phyloP scores from a whole-genome alignment of 768 basidiomycete species.

The Agaricus sinodeliciosus region DNA sequence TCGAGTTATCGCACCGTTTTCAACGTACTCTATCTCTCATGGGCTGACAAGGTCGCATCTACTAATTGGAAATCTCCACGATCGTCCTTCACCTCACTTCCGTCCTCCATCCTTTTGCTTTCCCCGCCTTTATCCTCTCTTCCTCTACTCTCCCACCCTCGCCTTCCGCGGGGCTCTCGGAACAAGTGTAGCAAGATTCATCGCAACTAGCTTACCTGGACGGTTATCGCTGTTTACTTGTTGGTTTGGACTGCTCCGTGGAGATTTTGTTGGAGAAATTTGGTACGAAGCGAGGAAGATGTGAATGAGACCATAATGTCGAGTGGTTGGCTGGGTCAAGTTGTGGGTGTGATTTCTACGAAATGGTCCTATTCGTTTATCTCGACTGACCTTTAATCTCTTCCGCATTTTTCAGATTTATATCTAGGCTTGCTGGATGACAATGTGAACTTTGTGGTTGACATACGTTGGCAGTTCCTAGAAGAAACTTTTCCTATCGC shows the following conservation, averaged over 20 bases:
- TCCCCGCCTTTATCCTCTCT: background rate
- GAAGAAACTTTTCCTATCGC: too few relatives aligned
- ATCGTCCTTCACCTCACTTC: constrained; percentile 33
- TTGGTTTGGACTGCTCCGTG: constrained; percentile 57
- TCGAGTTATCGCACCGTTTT: too few relatives aligned
- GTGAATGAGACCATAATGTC: constrained; percentile 12
- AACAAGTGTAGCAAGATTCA: constrained; percentile 81
- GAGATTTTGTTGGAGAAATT: constrained; percentile 26
- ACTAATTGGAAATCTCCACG: too few relatives aligned
- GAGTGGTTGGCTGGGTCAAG: constrained; percentile 35
- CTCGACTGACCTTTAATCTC: too few relatives aligned
- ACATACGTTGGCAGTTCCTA: too few relatives aligned
- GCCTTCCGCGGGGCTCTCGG: constrained; percentile 69
- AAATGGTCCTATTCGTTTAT: too few relatives aligned
- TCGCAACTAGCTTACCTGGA: constrained; percentile 74
- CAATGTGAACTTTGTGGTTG: too few relatives aligned
- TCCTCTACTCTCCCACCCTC: constrained; percentile 23
- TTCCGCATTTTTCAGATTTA: too few relatives aligned
- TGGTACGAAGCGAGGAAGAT: constrained; percentile 39
- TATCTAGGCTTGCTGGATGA: too few relatives aligned
- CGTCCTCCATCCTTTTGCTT: constrained; percentile 22
- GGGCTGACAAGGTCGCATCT: too few relatives aligned
- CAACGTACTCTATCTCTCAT: too few relatives aligned
- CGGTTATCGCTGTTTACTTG: constrained; percentile 57
- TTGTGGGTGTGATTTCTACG: too few relatives aligned